phyloP scores from a whole-genome alignment of 495 filamentous ascomycete species.

The Neurospora discreta region DNA sequence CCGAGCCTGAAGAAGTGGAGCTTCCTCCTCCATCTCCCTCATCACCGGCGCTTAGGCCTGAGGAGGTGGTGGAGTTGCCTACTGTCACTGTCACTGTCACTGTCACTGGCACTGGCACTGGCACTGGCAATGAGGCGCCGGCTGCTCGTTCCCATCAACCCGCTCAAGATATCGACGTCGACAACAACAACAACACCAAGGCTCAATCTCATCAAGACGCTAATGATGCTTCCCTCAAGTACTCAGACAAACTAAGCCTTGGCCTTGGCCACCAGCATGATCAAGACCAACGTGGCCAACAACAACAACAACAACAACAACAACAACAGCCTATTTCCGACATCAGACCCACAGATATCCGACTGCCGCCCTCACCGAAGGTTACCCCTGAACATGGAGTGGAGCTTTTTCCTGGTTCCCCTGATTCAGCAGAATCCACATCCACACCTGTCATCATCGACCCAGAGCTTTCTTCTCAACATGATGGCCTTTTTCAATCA shows the following conservation, averaged over 20 bases:
- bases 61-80: background rate
- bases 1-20: background rate
- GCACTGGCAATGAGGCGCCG: too few species aligned
- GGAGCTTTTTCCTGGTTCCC: background rate
- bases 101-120: background rate
- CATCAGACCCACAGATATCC: background rate
- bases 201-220: background rate
- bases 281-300: background rate
- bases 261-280: background rate
- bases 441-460: background rate
- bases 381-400: background rate
- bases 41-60: background rate
- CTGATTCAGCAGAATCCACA: background rate
- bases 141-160: background rate
- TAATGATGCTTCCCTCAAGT: background rate
- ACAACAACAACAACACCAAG: background rate
- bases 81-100: background rate
- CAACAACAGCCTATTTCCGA: background rate
- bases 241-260: background rate
- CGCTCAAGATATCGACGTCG: background rate
- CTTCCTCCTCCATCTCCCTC: background rate
- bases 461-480: background rate
- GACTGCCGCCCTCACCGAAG: background rate
- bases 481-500: background rate
- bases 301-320: too few species aligned